Evolutionary conservation across 345 rosid species (phyloP).

Genomic region (Draba incana): DNA sequence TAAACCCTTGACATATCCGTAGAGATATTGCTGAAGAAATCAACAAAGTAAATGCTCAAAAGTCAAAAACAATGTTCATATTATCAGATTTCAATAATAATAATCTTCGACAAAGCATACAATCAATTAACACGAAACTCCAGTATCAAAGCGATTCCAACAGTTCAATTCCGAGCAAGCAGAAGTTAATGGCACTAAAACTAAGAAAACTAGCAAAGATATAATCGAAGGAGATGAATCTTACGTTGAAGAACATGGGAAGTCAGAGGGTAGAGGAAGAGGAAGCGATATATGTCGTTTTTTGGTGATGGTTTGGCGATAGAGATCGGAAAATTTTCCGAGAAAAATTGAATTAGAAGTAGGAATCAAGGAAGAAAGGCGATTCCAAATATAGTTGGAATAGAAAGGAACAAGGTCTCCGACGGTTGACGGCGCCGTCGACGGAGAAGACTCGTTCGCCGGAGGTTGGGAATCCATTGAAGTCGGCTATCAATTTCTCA

Average conservation of each 20-base stretch:
- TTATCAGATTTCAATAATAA: neutral
- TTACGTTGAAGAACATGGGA: constrained; percentile 54
- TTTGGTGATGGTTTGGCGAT: constrained; percentile 48
- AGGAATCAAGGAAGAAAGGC: constrained; percentile 50
- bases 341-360: constrained; percentile 45
- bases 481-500: constrained; percentile 12
- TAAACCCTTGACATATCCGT: constrained; percentile 49
- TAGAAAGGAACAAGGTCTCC: constrained; percentile 54
- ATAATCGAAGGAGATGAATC: constrained; percentile 18
- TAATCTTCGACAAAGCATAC: neutral
- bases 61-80: constrained; percentile 29
- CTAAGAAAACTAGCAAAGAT: constrained; percentile 2
- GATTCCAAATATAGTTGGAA: constrained; percentile 56
- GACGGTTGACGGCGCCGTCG: constrained; percentile 31
- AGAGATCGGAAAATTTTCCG: constrained; percentile 55
- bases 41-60: constrained; percentile 21
- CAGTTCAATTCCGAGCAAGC: neutral
- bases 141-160: neutral
- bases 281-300: constrained; percentile 69
- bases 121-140: constrained; percentile 8
- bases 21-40: constrained; percentile 45
- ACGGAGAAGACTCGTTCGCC: constrained; percentile 35
- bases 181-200: constrained; percentile 14
- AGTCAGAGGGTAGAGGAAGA: constrained; percentile 67
- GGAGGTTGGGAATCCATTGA: constrained; percentile 46